phyloP scores from a whole-genome alignment of 2,329 filamentous ascomycete genomes.

The Phaeosphaeria sp. region DNA sequence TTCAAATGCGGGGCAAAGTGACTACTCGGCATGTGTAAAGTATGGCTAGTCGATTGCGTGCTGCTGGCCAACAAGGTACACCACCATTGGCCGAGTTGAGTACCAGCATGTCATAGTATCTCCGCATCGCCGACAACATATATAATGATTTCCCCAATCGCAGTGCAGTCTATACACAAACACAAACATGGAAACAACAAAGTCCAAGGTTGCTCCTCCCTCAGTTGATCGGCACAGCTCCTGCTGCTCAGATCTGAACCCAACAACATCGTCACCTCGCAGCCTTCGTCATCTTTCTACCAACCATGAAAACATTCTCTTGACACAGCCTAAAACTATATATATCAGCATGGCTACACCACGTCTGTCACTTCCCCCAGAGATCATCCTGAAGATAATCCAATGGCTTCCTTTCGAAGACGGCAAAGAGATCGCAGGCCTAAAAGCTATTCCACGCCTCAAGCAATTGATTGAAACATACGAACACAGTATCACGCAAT shows the following conservation, averaged over 20 bases:
- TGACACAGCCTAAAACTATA: background rate
- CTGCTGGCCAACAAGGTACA: background rate
- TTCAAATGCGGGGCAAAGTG: background rate
- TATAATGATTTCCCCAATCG: background rate
- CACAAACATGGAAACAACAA: background rate
- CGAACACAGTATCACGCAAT: slow-evolving; percentile 31
- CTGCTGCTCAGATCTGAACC: background rate
- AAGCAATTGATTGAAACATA: slow-evolving; percentile 27
- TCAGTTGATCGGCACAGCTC: background rate
- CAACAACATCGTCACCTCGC: background rate
- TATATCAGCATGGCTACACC: slow-evolving; percentile 13
- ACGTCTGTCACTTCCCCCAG: slow-evolving; percentile 24
- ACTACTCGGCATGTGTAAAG: background rate
- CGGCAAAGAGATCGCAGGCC: slow-evolving; percentile 23
- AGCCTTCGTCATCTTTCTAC: background rate
- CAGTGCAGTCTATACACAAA: background rate
- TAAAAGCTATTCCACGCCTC: slow-evolving; percentile 29
- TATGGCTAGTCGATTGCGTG: background rate
- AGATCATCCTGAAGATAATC: slow-evolving; percentile 36
- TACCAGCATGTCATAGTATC: background rate
- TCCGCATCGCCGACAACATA: background rate
- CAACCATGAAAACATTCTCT: background rate
- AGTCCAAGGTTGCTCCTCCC: slow-evolving; percentile 3
- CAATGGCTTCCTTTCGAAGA: slow-evolving; percentile 33
- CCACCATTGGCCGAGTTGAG: background rate